Percentiles rank a stretch among this genome's conserved stretches.
Conservation (phyloP, 2,329 filamentous ascomycete species). For the Calonectria multiphialidica region DNA sequence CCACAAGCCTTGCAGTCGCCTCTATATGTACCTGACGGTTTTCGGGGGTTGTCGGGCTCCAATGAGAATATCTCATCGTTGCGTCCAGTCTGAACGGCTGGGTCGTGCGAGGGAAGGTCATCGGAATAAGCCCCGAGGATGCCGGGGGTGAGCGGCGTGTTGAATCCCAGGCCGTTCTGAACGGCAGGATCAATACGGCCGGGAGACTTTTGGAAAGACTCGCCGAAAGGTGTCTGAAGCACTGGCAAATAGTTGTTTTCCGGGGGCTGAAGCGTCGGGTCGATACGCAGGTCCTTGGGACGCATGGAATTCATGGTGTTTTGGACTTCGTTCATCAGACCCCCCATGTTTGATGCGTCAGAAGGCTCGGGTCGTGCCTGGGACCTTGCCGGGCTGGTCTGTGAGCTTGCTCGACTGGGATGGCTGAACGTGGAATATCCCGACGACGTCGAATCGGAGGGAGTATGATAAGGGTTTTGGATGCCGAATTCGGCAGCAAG, state of each 20-base stretch:
- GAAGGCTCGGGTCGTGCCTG: slow-evolving; percentile 53
- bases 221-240: slow-evolving; percentile 33
- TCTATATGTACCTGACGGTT: slow-evolving; percentile 63
- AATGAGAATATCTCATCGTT: slow-evolving; percentile 18
- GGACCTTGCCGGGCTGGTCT: slow-evolving; percentile 58
- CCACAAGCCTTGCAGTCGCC: slow-evolving; percentile 88
- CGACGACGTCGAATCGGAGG: slow-evolving; percentile 75
- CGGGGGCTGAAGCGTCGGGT: slow-evolving; percentile 46
- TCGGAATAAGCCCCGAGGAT: slow-evolving; percentile 35
- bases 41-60: slow-evolving; percentile 41
- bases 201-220: slow-evolving; percentile 44
- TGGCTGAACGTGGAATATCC: slow-evolving; percentile 72
- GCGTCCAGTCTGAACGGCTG: slow-evolving; percentile 23
- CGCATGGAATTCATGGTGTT: slow-evolving; percentile 57
- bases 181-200: slow-evolving; percentile 37
- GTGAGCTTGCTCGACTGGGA: slow-evolving; percentile 70
- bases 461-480: slow-evolving; percentile 73
- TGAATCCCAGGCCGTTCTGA: slow-evolving; percentile 33
- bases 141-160: slow-evolving; percentile 24
- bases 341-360: slow-evolving; percentile 61
- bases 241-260: slow-evolving; percentile 32
- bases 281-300: slow-evolving; percentile 48
- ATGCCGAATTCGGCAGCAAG: slow-evolving; percentile 70
- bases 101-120: slow-evolving; percentile 28
- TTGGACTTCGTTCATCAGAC: slow-evolving; percentile 68